Percentiles rank a stretch among this genome's conserved stretches.
Conservation (phyloP, 1,284 basidiomycete genomes). For the Malassezia nana region DNA sequence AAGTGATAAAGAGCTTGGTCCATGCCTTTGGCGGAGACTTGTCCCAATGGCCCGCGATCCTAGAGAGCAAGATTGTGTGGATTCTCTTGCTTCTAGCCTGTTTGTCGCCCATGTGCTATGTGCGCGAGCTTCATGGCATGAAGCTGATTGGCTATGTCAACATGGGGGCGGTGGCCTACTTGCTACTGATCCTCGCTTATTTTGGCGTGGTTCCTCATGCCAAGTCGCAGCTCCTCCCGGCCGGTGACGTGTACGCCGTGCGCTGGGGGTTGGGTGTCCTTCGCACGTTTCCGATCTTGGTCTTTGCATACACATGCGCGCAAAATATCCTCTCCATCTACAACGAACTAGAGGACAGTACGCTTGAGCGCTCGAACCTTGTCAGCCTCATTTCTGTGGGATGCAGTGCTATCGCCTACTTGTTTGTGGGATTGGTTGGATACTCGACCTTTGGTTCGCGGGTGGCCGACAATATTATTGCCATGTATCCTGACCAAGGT, state of each 20-base stretch:
- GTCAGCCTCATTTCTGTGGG: constrained; percentile 79
- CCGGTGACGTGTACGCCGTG: constrained; percentile 27
- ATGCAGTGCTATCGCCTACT: constrained; percentile 45
- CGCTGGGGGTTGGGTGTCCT: constrained; percentile 58
- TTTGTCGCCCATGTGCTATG: constrained; percentile 70
- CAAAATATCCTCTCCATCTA: constrained; percentile 59
- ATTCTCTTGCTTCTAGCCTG: constrained; percentile 69
- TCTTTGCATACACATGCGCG: constrained; percentile 60
- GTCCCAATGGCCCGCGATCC: constrained; percentile 26
- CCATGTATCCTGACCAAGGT: constrained; percentile 73
- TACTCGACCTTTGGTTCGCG: constrained; percentile 90
- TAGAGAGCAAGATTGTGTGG: constrained; percentile 50
- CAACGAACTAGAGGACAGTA: constrained; percentile 77
- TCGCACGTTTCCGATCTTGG: constrained; percentile 78
- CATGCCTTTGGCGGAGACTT: constrained; percentile 23
- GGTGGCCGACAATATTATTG: constrained; percentile 44
- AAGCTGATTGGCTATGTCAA: constrained; percentile 73
- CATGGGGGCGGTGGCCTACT: constrained; percentile 61
- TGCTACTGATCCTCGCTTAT: constrained; percentile 47
- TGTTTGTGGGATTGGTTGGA: constrained; percentile 56
- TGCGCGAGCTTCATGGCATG: constrained; percentile 61
- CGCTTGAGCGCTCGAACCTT: constrained; percentile 72
- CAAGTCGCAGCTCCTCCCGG: constrained; percentile 24
- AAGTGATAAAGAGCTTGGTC: constrained; percentile 70
- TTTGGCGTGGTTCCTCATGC: constrained; percentile 30